Evolutionary conservation across 371 early-diverging fungal genomes (phyloP).

Genomic region (Haplosporangium sp.): DNA sequence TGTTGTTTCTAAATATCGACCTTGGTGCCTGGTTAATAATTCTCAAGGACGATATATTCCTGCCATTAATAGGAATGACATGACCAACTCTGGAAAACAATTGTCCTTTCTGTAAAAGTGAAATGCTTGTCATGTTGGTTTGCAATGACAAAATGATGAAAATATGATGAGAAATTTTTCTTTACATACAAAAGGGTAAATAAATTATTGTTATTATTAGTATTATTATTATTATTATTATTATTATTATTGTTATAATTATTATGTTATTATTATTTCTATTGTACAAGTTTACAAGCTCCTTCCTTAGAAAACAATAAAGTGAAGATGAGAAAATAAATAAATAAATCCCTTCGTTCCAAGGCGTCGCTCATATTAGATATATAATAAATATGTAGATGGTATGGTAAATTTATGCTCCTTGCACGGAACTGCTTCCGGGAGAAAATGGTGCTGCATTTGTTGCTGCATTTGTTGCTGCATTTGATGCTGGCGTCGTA

Average conservation of each 20-base stretch:
- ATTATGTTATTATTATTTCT: too few relatives aligned
- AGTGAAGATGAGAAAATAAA: too few relatives aligned
- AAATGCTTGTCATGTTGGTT: not conserved
- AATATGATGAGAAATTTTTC: not conserved
- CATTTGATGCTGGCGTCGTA: too few relatives aligned
- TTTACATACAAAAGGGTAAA: too few relatives aligned
- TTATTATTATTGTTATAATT: too few relatives aligned
- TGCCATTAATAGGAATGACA: not conserved
- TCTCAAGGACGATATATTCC: not conserved
- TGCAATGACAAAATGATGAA: not conserved
- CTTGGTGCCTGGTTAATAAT: not conserved
- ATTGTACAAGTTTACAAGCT: too few relatives aligned
- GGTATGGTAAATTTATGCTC: not conserved
- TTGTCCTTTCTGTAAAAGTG: not conserved
- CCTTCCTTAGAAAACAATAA: too few relatives aligned
- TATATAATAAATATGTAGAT: not conserved
- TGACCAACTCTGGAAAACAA: not conserved
- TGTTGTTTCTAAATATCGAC: not conserved
- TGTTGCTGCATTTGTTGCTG: too few relatives aligned
- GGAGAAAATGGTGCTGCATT: not conserved
- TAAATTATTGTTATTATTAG: too few relatives aligned
- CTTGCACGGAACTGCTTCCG: not conserved
- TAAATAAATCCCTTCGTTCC: not conserved
- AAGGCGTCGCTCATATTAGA: not conserved
- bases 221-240: too few relatives aligned